Evolutionary conservation across 441 rosid genomes (phyloP), one percentile per base, ranked within the genome.

Genomic region (Viola pubescens): DNA sequence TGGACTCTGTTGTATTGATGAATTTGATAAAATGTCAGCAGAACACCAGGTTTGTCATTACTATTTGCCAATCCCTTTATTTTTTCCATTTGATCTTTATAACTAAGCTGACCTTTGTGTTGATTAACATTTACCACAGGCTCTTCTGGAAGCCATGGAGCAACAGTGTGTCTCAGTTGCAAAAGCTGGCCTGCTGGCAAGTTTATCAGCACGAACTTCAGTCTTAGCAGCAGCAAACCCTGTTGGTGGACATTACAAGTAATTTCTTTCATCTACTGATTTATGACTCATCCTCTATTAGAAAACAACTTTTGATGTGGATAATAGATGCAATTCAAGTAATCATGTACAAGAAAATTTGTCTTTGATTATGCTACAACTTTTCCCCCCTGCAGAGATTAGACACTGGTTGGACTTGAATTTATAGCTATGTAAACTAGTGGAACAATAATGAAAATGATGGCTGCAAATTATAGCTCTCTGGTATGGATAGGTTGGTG

Each of bases 181-280:
- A 58, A 94, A 94, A 78, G 99, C 99, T 70, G 99, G 99, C 70
- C 83, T 94, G 58, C 88, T 90, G 48, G 99, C 99, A 54, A 94
- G 95, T 80, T 81, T 90, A 70, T 88, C 99, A 58, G 99, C 99
- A 62, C 79, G 97, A 65, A 94, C 97, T 74, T 85, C 99, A 44
- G 82, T 94, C 75, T 80, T 94, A 73, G 99, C 99, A 67, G 99
- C 99, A 9, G 99, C 99, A 72, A 94, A 94, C 75, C 99, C 99
- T 66, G 96, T 85, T 68, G 97, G 96, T 74, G 97, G 99, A 71
- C 96, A 94, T 73, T 94, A 90, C 59, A 88, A 94, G 99, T 90
- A 90, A 76, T 60, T 54, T 65, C 74, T 78, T 72, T 48, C 6
- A 5, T 41, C 6, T 43, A 65, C 58, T 58, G 12, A 52, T 64